Percentiles rank a stretch among this genome's conserved stretches.
Evolutionary conservation across 148 eudicot genomes (phyloP).

Genomic region (Rhododendron ovatum): DNA sequence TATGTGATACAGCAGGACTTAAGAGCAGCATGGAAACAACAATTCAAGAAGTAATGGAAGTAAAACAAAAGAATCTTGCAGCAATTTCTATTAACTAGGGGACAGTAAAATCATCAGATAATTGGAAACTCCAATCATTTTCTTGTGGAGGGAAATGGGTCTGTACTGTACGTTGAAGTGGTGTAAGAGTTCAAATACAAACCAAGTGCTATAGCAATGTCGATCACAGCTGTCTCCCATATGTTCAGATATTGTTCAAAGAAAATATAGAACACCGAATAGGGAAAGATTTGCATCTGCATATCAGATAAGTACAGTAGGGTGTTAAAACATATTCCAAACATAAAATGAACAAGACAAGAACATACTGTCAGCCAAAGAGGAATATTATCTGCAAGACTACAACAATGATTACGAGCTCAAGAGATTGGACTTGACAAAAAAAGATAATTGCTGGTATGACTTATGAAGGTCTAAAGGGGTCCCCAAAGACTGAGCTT

Average conservation of each 20-base stretch:
- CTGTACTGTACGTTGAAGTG: not conserved
- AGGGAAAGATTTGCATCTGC: constrained; percentile 68
- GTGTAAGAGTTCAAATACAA: constrained; percentile 20
- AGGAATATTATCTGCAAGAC: not conserved
- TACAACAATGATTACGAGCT: not conserved
- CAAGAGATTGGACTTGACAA: not conserved
- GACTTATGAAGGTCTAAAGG: not conserved
- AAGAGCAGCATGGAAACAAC: not conserved
- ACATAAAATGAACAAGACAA: not conserved
- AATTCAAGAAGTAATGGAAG: not conserved
- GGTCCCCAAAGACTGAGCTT: not conserved
- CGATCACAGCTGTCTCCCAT: constrained; percentile 63
- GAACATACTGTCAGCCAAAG: not conserved
- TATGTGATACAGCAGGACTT: not conserved
- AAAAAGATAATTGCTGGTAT: not conserved
- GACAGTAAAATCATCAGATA: not conserved
- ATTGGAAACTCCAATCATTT: not conserved
- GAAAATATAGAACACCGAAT: constrained; percentile 69
- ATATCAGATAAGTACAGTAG: not conserved
- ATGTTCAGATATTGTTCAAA: constrained; percentile 80
- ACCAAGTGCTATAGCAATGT: constrained; percentile 68
- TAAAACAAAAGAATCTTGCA: not conserved
- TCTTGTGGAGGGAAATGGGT: not conserved
- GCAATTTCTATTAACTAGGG: not conserved
- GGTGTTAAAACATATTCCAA: not conserved